A percentile compares a stretch with the other conserved stretches of the same genome.
Conservation (phyloP, 495 filamentous ascomycete species). For the Oidiodendron maius region DNA sequence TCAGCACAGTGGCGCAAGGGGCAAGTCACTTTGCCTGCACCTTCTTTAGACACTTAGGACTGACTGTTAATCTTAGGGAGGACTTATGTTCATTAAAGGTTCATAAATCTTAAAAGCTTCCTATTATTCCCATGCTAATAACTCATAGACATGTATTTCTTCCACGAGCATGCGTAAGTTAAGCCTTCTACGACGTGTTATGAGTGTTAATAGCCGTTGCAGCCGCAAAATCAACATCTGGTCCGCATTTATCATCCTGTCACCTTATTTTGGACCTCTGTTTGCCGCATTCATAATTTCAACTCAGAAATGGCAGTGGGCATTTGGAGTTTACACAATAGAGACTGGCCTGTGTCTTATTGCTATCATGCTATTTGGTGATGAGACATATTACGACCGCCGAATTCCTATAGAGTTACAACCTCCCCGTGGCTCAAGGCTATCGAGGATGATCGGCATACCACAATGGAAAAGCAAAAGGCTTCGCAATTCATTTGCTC, state of each 20-base stretch:
- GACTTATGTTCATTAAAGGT: slow-evolving; percentile 60
- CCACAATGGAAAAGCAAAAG: slow-evolving; percentile 15
- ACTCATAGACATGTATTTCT: slow-evolving; percentile 62
- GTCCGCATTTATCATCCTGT: slow-evolving; percentile 45
- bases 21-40: not conserved
- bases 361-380: slow-evolving; percentile 42
- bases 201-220: not conserved
- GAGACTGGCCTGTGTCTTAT: slow-evolving; percentile 39
- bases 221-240: slow-evolving; percentile 57
- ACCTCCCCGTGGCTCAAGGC: slow-evolving; percentile 8
- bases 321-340: slow-evolving; percentile 43
- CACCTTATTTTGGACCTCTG: slow-evolving; percentile 55
- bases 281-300: slow-evolving; percentile 47
- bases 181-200: not conserved
- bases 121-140: no score
- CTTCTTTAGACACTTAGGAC: not conserved
- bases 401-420: slow-evolving; percentile 37
- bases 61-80: slow-evolving; percentile 38
- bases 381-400: slow-evolving; percentile 58
- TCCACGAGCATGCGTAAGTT: slow-evolving; percentile 49
- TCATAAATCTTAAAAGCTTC: no score
- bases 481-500: slow-evolving; percentile 6
- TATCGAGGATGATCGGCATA: slow-evolving; percentile 18
- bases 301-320: slow-evolving; percentile 42
- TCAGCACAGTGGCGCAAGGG: slow-evolving; percentile 47